Conservation (phyloP, 306 rosid species). For the Calophaca sinica region DNA sequence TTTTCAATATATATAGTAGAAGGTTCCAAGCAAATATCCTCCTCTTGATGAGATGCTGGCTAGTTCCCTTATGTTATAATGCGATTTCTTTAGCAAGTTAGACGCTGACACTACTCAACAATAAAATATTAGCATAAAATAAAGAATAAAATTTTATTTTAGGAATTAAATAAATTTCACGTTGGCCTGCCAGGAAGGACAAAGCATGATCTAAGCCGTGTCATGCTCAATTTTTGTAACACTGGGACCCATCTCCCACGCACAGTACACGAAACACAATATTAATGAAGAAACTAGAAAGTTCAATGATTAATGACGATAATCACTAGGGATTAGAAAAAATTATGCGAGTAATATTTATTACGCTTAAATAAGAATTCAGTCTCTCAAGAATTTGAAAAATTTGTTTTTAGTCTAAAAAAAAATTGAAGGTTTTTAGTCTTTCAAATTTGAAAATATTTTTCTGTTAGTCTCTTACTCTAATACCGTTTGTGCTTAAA, state of each 20-base stretch:
- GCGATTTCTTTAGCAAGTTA: slow-evolving; percentile 14
- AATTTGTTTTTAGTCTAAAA: too few species aligned
- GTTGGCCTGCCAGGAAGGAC: not conserved
- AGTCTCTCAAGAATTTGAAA: too few species aligned
- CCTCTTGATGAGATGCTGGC: not conserved
- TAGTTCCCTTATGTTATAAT: not conserved
- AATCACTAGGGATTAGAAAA: too few species aligned
- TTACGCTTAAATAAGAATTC: too few species aligned
- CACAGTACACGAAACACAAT: not conserved
- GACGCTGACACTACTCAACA: not conserved
- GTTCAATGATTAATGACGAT: not conserved
- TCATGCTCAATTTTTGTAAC: not conserved
- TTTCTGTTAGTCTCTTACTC: too few species aligned
- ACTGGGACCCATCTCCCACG: not conserved
- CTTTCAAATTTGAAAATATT: too few species aligned
- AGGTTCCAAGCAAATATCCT: slow-evolving; percentile 41
- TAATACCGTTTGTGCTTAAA: too few species aligned
- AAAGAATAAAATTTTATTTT: not conserved
- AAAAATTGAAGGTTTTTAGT: too few species aligned
- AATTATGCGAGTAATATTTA: too few species aligned
- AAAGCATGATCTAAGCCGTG: not conserved
- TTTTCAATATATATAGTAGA: slow-evolving; percentile 33
- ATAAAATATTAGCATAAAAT: too few species aligned
- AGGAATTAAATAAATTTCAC: slow-evolving; percentile 7
- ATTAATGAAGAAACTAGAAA: not conserved